Conservation (phyloP, 179 eudicot genomes). For the Drosera spatulata region DNA sequence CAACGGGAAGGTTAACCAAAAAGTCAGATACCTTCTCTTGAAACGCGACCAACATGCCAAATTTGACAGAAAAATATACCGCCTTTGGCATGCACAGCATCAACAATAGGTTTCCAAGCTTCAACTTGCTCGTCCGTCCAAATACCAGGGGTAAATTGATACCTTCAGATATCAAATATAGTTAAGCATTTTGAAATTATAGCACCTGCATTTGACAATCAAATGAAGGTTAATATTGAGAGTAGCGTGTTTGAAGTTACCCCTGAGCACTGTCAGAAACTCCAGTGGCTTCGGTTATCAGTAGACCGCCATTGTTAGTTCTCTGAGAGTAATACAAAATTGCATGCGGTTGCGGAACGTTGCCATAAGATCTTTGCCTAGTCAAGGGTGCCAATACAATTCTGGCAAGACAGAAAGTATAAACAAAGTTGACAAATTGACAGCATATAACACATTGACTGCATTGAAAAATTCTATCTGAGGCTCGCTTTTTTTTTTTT, state of each 20-base stretch:
- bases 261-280: conserved; percentile 40
- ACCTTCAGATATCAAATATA: conserved; percentile 9
- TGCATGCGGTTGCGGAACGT: conserved; percentile 36
- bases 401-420: conserved; percentile 5
- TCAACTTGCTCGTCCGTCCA: conserved; percentile 37
- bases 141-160: conserved; percentile 28
- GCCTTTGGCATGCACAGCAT: conserved; percentile 39
- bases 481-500: too few relatives aligned
- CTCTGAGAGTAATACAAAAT: conserved; percentile 30
- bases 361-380: conserved; percentile 23
- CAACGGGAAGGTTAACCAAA: neutral
- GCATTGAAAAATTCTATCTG: too few relatives aligned
- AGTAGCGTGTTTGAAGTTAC: conserved; percentile 1
- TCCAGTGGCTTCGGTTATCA: conserved; percentile 29
- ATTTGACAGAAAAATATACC: conserved; percentile 30
- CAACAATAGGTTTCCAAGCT: conserved; percentile 39
- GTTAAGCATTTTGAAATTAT: neutral
- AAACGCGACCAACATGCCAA: conserved; percentile 36
- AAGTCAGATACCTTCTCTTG: conserved; percentile 18
- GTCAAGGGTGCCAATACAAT: conserved; percentile 30
- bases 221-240: neutral
- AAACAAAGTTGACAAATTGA: neutral
- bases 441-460: too few relatives aligned
- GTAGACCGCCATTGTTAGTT: conserved; percentile 28
- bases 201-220: neutral